Evolutionary conservation across 2,329 filamentous ascomycete species (phyloP), one percentile per base, ranked within the genome.

Genomic region (Nemania sp.): DNA sequence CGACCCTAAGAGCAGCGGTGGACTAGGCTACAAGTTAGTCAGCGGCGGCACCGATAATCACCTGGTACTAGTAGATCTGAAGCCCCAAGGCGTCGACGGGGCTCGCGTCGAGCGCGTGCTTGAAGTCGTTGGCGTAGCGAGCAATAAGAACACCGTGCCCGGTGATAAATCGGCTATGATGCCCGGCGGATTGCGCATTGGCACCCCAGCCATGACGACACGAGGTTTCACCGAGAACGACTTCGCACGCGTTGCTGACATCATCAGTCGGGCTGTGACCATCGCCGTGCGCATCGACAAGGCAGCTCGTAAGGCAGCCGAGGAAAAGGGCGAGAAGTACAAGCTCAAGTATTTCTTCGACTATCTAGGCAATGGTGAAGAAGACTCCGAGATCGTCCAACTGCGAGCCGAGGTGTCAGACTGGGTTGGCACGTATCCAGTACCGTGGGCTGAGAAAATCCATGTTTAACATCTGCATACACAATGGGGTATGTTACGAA

Each of bases 91-190:
- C 53, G 86, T 99, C 57, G 94, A 99, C 68, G 92, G 92, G 63
- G 88, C 89, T 20, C 87, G 92, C 48, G 91, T 96, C 12, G 92
- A 97, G 77, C 86, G 91, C 41, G 86, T 96, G 14, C 82, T 97
- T 20, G 92, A 97, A 72, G 84, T 96, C 41, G 91, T 95, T 62
- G 93, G 93, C 65, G 93, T 97, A 47, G 94, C 94, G n/a, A 89
- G 90, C 70, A 99, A 99, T 81, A 99, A 99, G 82, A 99, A 99
- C 78, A 97, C 94, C 6, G 93, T 97, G 0, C 94, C 94, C 1
- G 94, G 93, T 37, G 94, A 99, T 75, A 90, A 88, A 70, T 96
- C 91, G 1, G 94, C 94, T 1, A 83, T 99, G 68, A 90, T 93
- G 61, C 94, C 94, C 12, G 93, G 93, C 62, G 94, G 94, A 60